phyloP scores from a whole-genome alignment of 805 yeast genomes.

The Priceomyces medius region DNA sequence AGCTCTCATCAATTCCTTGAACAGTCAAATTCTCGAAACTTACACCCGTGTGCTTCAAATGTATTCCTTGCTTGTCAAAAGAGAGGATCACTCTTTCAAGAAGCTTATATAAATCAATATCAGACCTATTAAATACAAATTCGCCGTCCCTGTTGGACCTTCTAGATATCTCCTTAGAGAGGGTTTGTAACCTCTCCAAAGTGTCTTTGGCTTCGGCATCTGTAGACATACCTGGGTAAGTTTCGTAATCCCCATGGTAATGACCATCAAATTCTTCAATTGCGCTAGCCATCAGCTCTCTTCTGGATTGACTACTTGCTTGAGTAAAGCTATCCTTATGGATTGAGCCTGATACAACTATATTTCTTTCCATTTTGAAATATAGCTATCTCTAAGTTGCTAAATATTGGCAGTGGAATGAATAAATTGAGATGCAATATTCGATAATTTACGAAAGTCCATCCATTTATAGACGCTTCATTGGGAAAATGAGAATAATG shows the following conservation, averaged over 20 bases:
- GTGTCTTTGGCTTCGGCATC: slow-evolving; percentile 1
- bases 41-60: slow-evolving; percentile 44
- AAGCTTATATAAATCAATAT: slow-evolving; percentile 40
- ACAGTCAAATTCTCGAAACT: slow-evolving; percentile 38
- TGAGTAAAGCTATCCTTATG: too few relatives aligned
- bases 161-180: slow-evolving; percentile 20
- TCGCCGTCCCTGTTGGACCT: slow-evolving; percentile 17
- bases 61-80: slow-evolving; percentile 47
- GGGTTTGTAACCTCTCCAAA: slow-evolving; percentile 14
- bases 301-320: too few relatives aligned
- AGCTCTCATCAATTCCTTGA: slow-evolving; percentile 48
- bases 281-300: too few relatives aligned
- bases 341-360: too few relatives aligned
- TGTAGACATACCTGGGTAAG: slow-evolving; percentile 2
- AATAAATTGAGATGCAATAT: too few relatives aligned
- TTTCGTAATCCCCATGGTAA: not conserved
- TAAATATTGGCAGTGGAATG: too few relatives aligned
- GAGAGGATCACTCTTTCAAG: slow-evolving; percentile 37
- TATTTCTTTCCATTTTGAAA: too few relatives aligned
- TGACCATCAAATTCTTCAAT: too few relatives aligned
- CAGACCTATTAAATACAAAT: slow-evolving; percentile 9
- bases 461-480: too few relatives aligned
- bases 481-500: too few relatives aligned
- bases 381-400: too few relatives aligned
- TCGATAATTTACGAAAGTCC: too few relatives aligned